Evolutionary conservation across 2,329 filamentous ascomycete genomes (phyloP).

Genomic region (Xylariaceae sp.): DNA sequence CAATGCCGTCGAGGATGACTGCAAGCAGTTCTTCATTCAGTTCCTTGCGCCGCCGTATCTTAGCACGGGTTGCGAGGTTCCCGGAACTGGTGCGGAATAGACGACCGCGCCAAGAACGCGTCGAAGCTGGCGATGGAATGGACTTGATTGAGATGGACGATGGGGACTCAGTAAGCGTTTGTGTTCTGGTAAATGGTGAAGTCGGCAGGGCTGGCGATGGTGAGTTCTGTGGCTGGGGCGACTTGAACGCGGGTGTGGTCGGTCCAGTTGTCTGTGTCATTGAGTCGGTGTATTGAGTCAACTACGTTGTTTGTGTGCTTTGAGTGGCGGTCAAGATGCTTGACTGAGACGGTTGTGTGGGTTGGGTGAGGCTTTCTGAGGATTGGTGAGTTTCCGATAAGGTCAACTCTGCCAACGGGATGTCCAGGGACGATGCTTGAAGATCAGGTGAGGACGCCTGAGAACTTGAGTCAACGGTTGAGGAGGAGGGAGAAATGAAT

Average conservation of each 20-base stretch:
- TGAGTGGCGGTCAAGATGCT: slow-evolving; percentile 2
- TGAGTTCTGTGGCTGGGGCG: not conserved
- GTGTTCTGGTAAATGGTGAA: no score
- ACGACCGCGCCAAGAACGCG: slow-evolving; percentile 10
- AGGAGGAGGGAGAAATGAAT: slow-evolving; percentile 5
- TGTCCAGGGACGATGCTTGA: slow-evolving; percentile 8
- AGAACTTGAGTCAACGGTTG: slow-evolving; percentile 10
- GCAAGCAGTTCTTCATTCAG: slow-evolving; percentile 29
- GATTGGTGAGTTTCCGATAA: slow-evolving; percentile 14
- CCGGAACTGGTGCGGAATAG: slow-evolving; percentile 24
- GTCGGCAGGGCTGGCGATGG: not conserved
- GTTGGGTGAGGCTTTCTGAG: slow-evolving; percentile 10
- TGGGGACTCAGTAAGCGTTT: slow-evolving; percentile 5
- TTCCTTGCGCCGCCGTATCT: slow-evolving; percentile 16
- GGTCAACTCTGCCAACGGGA: slow-evolving; percentile 12
- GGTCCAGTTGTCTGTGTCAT: not conserved
- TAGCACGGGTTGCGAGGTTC: slow-evolving; percentile 17
- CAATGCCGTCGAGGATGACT: slow-evolving; percentile 33
- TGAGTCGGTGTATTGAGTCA: not conserved
- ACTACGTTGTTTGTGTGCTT: slow-evolving; percentile 2
- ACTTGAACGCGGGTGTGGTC: not conserved
- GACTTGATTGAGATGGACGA: slow-evolving; percentile 2
- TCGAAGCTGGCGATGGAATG: slow-evolving; percentile 1
- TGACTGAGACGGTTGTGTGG: slow-evolving; percentile 6
- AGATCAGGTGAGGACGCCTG: slow-evolving; percentile 15